Percentiles rank a stretch among this genome's conserved stretches.
Conservation (phyloP, 2,329 filamentous ascomycete genomes). For the Davidsoniella virescens region DNA sequence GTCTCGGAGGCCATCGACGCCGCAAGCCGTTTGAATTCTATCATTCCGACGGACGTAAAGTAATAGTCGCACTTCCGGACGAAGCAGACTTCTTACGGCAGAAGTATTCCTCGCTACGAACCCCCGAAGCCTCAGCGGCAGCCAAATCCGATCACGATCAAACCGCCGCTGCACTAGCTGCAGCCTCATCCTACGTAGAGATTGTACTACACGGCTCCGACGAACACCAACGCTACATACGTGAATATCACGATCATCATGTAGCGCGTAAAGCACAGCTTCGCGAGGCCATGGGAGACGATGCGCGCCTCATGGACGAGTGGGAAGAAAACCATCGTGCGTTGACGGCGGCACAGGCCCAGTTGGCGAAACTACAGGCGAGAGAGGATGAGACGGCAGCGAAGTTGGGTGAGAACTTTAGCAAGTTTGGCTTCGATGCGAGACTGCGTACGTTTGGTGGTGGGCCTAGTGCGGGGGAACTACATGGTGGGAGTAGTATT, state of each 20-base stretch:
- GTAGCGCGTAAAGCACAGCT: constrained; percentile 30
- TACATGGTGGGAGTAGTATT: constrained; percentile 13
- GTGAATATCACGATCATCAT: constrained; percentile 35
- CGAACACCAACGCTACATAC: no score
- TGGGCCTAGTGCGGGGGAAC: neutral
- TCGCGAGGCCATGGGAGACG: constrained; percentile 20
- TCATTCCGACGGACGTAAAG: constrained; percentile 11
- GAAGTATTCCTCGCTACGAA: constrained; percentile 27
- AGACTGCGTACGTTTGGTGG: constrained; percentile 33
- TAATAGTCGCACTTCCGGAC: constrained; percentile 41
- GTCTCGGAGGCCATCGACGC: no score
- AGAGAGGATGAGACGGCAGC: constrained; percentile 27
- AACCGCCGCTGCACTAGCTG: no score
- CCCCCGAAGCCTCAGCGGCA: constrained; percentile 14
- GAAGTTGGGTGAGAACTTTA: constrained; percentile 30
- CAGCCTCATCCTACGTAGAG: no score
- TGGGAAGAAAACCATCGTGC: constrained; percentile 39
- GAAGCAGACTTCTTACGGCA: constrained; percentile 32
- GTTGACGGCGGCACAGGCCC: constrained; percentile 19
- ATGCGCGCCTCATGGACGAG: constrained; percentile 36
- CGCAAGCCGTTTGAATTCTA: no score
- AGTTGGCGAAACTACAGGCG: no score
- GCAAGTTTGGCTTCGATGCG: constrained; percentile 45
- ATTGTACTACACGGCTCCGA: no score
- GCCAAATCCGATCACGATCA: no score